A percentile compares a stretch with the other conserved stretches of the same genome.
Conservation (phyloP, 2,329 filamentous ascomycete genomes). For the Aspergillus intermedius region DNA sequence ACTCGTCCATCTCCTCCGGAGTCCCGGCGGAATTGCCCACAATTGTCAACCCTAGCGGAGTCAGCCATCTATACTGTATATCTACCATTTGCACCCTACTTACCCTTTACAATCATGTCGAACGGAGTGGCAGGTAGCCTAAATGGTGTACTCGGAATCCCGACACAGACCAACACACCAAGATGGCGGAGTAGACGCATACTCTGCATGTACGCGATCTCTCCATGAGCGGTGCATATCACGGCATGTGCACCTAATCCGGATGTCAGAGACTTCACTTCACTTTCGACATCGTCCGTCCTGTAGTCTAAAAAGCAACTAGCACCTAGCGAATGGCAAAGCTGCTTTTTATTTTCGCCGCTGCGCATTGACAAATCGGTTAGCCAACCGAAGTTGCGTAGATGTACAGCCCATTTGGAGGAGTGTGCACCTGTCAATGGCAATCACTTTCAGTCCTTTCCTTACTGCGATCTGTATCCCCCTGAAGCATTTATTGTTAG, state of each 20-base stretch:
- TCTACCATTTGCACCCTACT: slow-evolving; percentile 1
- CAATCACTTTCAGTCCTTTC: slow-evolving; percentile 31
- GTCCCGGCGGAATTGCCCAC: slow-evolving; percentile 44
- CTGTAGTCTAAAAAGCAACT: slow-evolving; percentile 30
- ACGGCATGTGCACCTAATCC: slow-evolving; percentile 42
- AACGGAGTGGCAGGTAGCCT: slow-evolving; percentile 42
- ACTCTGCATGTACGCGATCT: slow-evolving; percentile 40
- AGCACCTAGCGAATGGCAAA: slow-evolving; percentile 29
- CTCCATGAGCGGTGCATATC: slow-evolving; percentile 43
- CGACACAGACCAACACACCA: slow-evolving; percentile 45
- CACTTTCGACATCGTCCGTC: slow-evolving; percentile 31
- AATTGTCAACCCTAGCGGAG: slow-evolving; percentile 33
- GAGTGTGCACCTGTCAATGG: slow-evolving; percentile 28
- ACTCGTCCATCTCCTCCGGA: slow-evolving; percentile 40
- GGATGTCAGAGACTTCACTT: slow-evolving; percentile 34
- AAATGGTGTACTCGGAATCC: slow-evolving; percentile 39
- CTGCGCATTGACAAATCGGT: slow-evolving; percentile 9
- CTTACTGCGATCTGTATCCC: slow-evolving; percentile 33
- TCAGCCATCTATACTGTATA: not conserved
- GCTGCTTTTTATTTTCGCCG: slow-evolving; percentile 27
- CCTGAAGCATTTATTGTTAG: slow-evolving; percentile 12
- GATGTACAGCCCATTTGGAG: not conserved
- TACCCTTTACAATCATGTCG: slow-evolving; percentile 42
- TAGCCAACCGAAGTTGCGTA: not conserved
- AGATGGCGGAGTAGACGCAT: slow-evolving; percentile 38